Conservation (phyloP, 352 stramenopile species). For the Thraustochytrium sp. region DNA sequence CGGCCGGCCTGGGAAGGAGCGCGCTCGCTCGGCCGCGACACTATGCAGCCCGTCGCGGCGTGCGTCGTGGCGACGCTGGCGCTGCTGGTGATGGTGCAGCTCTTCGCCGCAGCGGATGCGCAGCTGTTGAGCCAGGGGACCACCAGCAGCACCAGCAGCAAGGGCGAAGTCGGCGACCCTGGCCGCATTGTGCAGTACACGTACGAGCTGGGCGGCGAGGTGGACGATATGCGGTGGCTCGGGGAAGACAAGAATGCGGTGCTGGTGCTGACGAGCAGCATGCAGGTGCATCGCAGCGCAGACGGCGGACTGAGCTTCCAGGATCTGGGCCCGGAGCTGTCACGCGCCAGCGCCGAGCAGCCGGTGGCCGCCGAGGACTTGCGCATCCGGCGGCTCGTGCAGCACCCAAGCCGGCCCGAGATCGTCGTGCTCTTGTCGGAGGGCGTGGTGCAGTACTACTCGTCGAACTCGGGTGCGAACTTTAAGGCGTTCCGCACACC, state of each 20-base stretch:
- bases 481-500: conserved; percentile 32
- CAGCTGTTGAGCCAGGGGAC: too few species aligned
- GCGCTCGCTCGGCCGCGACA: too few species aligned
- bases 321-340: background rate
- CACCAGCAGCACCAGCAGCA: too few species aligned
- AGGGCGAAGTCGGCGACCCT: background rate
- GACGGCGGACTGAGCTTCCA: conserved; percentile 37
- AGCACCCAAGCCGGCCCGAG: background rate
- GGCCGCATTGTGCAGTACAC: background rate
- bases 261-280: conserved; percentile 21
- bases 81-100: too few species aligned
- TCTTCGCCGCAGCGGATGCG: too few species aligned
- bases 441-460: conserved; percentile 31
- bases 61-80: too few species aligned
- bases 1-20: too few species aligned
- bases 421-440: conserved; percentile 17
- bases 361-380: background rate
- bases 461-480: background rate
- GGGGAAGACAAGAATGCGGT: background rate
- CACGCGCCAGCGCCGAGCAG: background rate
- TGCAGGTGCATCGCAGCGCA: conserved; percentile 19
- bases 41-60: too few species aligned
- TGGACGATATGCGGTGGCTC: conserved; percentile 46
- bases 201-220: conserved; percentile 40
- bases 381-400: background rate